phyloP scores from a whole-genome alignment of 2,329 filamentous ascomycete species.

The Aspergillus calidoustus region DNA sequence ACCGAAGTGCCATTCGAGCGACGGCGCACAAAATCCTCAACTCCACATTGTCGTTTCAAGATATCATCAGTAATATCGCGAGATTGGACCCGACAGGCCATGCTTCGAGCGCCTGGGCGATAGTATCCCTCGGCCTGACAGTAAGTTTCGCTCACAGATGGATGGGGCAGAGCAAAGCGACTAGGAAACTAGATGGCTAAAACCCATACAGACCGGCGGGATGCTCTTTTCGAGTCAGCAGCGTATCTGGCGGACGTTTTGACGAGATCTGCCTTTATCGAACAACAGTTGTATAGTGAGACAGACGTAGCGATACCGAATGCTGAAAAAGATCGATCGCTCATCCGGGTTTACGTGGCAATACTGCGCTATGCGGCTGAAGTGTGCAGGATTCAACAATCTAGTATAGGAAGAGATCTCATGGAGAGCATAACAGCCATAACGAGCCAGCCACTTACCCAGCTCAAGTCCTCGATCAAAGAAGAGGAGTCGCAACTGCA shows the following conservation, averaged over 20 bases:
- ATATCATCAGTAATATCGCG: conserved; percentile 3
- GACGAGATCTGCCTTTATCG: conserved; percentile 10
- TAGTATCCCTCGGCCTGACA: conserved; percentile 13
- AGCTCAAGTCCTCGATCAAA: conserved; percentile 19
- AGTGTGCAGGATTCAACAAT: conserved; percentile 8
- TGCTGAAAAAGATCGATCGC: conserved; percentile 7
- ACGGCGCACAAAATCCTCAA: conserved; percentile 15
- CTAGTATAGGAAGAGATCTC: conserved; percentile 4
- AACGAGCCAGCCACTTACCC: conserved; percentile 16
- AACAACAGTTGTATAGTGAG: conserved; percentile 4
- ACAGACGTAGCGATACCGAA: neutral
- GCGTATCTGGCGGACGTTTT: conserved; percentile 9
- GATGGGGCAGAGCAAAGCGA: no score
- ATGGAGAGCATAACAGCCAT: conserved; percentile 20
- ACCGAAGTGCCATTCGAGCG: neutral
- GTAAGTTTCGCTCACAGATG: neutral
- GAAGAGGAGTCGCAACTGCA: conserved; percentile 18
- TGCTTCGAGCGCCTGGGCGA: conserved; percentile 14
- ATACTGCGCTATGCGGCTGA: conserved; percentile 21
- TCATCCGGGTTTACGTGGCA: conserved; percentile 17
- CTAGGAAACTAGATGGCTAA: conserved; percentile 11
- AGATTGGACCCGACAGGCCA: conserved; percentile 12
- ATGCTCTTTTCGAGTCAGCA: neutral
- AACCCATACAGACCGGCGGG: conserved; percentile 4
- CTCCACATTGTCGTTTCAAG: conserved; percentile 11